phyloP scores from a whole-genome alignment of 306 rosid species.

The Acacia acuminata region DNA sequence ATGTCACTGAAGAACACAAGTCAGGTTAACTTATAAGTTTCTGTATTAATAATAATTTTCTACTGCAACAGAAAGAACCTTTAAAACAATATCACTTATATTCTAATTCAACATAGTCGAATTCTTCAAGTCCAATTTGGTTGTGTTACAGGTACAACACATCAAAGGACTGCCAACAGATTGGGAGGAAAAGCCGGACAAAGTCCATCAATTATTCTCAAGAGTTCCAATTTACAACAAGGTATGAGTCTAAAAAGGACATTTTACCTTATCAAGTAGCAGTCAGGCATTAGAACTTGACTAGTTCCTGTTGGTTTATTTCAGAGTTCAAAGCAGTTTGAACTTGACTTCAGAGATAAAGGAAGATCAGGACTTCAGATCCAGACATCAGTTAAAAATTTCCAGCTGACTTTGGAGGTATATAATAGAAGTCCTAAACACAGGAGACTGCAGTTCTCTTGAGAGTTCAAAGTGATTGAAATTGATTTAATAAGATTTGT shows the following conservation, averaged over 20 bases:
- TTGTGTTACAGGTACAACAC: not conserved
- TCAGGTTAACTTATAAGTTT: not conserved
- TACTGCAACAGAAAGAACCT: not conserved
- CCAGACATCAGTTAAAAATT: not conserved
- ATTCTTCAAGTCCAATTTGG: not conserved
- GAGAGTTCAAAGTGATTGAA: not conserved
- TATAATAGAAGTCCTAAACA: not conserved
- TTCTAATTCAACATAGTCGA: not conserved
- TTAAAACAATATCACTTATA: not conserved
- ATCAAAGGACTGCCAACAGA: not conserved
- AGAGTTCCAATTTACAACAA: not conserved
- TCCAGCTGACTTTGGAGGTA: conserved; percentile 7
- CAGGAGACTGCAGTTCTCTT: not conserved
- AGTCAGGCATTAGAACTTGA: not conserved
- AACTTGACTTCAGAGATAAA: not conserved
- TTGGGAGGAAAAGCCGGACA: not conserved
- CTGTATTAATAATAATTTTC: not conserved
- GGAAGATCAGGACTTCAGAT: not conserved
- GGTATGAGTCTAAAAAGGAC: not conserved
- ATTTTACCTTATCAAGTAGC: not conserved
- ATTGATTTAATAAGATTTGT: not conserved
- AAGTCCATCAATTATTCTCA: not conserved
- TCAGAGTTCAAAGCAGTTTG: not conserved
- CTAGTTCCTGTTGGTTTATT: not conserved
- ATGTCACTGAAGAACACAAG: not conserved